Conservation (phyloP, 805 yeast genomes). For the Monosporozyma yasuniensis region DNA sequence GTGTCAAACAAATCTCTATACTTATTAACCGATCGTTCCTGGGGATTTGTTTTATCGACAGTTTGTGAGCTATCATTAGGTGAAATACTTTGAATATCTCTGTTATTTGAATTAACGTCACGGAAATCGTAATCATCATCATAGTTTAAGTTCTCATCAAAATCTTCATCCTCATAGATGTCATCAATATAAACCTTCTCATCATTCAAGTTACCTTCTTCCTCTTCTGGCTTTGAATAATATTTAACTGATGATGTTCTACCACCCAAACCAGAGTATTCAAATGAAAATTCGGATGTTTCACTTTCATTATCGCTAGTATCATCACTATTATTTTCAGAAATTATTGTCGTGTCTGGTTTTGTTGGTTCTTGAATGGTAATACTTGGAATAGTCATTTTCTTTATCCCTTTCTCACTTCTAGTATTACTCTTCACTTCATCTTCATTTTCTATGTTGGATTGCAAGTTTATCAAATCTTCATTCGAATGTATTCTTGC, state of each 20-base stretch:
- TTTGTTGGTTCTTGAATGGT: constrained; percentile 3
- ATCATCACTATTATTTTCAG: background rate
- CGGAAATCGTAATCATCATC: constrained; percentile 28
- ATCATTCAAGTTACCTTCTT: constrained; percentile 11
- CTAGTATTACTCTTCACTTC: background rate
- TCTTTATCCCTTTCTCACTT: background rate
- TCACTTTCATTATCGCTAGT: constrained; percentile 7
- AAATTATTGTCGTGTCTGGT: background rate
- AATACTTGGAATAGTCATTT: constrained; percentile 2
- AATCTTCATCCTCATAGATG: constrained; percentile 33
- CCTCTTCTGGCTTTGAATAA: constrained; percentile 32
- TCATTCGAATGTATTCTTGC: constrained; percentile 25
- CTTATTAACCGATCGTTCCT: constrained; percentile 2
- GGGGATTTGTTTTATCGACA: background rate
- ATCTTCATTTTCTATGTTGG: background rate
- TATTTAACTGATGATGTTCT: constrained; percentile 47
- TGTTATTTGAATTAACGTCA: constrained; percentile 11
- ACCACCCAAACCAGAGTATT: constrained; percentile 37
- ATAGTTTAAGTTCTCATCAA: constrained; percentile 36
- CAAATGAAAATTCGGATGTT: constrained; percentile 41
- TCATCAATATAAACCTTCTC: constrained; percentile 32
- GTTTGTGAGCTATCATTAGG: background rate
- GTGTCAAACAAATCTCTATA: constrained; percentile 22
- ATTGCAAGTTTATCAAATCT: constrained; percentile 18
- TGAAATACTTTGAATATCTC: background rate